Conservation (phyloP, 2,329 filamentous ascomycete species). For the Hirsutella thompsonii region DNA sequence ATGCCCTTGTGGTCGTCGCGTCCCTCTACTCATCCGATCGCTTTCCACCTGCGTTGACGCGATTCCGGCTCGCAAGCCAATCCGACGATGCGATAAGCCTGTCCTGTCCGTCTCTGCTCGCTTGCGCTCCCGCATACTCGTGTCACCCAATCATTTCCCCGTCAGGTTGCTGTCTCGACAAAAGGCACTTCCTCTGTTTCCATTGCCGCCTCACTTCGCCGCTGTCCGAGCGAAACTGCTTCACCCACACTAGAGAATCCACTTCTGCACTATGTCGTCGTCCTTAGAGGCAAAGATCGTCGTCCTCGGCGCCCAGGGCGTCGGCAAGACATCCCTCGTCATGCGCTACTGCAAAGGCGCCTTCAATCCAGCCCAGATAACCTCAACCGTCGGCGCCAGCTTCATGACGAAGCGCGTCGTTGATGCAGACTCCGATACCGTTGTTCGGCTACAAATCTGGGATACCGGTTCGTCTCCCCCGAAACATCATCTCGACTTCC, state of each 20-base stretch:
- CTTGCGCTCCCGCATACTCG: background rate
- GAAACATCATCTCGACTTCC: conserved; percentile 2
- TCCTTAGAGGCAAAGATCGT: conserved; percentile 76
- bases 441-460: conserved; percentile 91
- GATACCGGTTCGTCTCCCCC: conserved; percentile 52
- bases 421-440: conserved; percentile 73
- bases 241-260: background rate
- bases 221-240: too few relatives aligned
- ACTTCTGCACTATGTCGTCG: conserved; percentile 32
- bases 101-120: background rate
- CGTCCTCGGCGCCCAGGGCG: conserved; percentile 66
- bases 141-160: background rate
- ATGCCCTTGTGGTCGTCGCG: background rate
- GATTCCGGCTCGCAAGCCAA: background rate
- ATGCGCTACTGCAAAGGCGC: conserved; percentile 63
- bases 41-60: background rate
- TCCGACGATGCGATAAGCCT: conserved; percentile 2
- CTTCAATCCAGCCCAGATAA: conserved; percentile 51
- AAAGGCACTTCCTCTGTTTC: too few relatives aligned
- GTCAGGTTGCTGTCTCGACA: background rate
- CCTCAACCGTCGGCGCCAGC: conserved; percentile 66
- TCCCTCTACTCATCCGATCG: background rate
- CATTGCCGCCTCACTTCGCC: too few relatives aligned
- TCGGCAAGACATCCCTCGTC: conserved; percentile 68
- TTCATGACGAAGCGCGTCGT: conserved; percentile 70